Percentiles rank a stretch among this genome's conserved stretches.
Evolutionary conservation across 176 grass and related monocot species (phyloP).

Genomic region (Phragmites australis): DNA sequence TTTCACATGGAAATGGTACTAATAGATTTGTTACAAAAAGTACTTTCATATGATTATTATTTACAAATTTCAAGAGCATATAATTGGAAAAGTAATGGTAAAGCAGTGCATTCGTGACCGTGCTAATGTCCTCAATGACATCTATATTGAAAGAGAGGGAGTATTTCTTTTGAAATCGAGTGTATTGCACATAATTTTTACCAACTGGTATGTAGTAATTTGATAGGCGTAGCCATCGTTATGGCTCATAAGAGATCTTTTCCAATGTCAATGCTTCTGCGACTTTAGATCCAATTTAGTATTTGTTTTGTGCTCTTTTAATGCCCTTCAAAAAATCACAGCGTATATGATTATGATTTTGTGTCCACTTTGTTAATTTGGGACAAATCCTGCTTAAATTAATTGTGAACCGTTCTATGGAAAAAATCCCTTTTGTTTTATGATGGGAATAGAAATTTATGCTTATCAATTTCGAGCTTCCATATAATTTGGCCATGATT

Average conservation of each 20-base stretch:
- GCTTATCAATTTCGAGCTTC: background rate
- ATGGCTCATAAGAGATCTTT: background rate
- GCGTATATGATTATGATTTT: background rate
- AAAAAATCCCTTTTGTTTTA: no score
- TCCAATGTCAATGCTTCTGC: background rate
- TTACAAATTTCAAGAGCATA: background rate
- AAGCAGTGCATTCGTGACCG: background rate
- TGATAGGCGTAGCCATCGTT: background rate
- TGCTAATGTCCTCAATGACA: background rate
- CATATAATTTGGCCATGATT: background rate
- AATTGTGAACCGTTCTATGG: no score
- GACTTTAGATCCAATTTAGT: background rate
- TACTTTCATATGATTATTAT: background rate
- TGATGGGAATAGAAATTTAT: constrained; percentile 2
- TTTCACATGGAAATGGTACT: background rate
- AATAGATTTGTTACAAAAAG: background rate
- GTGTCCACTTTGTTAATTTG: background rate
- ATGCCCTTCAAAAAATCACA: background rate
- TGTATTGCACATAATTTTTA: background rate
- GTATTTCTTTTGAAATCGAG: background rate
- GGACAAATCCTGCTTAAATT: background rate
- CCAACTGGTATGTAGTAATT: background rate
- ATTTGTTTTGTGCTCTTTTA: background rate
- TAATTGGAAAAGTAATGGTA: background rate
- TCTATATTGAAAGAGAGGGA: background rate